phyloP scores from a whole-genome alignment of 768 basidiomycete genomes.

The Leccinum broughii region DNA sequence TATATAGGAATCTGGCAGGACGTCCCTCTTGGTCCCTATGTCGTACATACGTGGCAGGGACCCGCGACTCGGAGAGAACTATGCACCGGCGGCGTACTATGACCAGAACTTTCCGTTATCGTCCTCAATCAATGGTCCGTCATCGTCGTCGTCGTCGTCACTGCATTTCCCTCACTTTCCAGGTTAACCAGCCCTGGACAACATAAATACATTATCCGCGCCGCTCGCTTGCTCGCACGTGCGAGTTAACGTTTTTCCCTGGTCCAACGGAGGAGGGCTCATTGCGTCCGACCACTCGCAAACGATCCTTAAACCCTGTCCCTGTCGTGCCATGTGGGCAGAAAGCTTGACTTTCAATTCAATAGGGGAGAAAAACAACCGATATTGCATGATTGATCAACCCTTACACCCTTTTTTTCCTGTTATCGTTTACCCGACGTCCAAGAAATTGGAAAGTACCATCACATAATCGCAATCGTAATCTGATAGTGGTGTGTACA shows the following conservation, averaged over 20 bases:
- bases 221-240: not conserved
- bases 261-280: not conserved
- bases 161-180: not conserved
- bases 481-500: slow-evolving; percentile 11
- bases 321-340: not conserved
- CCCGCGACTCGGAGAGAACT: not conserved
- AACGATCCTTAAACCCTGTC: not conserved
- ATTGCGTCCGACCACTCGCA: not conserved
- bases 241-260: not conserved
- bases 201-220: not conserved
- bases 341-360: not conserved
- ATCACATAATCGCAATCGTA: not conserved
- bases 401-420: not conserved
- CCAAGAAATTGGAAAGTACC: slow-evolving; percentile 1
- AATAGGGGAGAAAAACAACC: not conserved
- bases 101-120: not conserved
- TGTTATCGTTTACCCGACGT: slow-evolving; percentile 1
- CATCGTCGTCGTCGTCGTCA: not conserved
- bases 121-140: not conserved
- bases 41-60: not conserved
- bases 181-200: not conserved
- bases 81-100: not conserved
- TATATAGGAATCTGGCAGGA: not conserved
- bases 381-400: not conserved
- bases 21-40: not conserved